A percentile compares a stretch with the other conserved stretches of the same genome.
Evolutionary conservation across 257 asterid genomes (phyloP).

Genomic region (Ballota nigra): DNA sequence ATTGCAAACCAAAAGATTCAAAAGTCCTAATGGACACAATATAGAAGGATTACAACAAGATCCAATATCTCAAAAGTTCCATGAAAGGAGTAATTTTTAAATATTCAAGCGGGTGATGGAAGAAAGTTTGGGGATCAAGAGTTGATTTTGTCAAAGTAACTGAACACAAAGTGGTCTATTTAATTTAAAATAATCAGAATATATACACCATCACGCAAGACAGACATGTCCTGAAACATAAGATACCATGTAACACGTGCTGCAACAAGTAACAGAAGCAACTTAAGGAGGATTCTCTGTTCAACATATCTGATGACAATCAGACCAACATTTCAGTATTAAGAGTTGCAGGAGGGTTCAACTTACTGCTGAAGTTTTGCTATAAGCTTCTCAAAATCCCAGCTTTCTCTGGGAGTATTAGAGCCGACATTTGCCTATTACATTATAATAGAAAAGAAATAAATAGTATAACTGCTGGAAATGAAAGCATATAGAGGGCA

Average conservation of each 20-base stretch:
- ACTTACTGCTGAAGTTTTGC: slow-evolving; percentile 91
- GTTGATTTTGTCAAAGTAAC: slow-evolving; percentile 6
- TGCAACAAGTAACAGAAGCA: neutral
- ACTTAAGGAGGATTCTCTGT: neutral
- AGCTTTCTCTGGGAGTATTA: slow-evolving; percentile 85
- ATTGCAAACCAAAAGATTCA: neutral
- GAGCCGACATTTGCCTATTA: slow-evolving; percentile 82
- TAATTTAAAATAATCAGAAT: neutral
- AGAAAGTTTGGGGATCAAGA: neutral
- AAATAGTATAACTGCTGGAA: slow-evolving; percentile 10
- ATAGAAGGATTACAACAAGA: neutral
- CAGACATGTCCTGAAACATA: slow-evolving; percentile 1
- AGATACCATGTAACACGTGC: slow-evolving; percentile 3
- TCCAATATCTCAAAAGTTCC: neutral
- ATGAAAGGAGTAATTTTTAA: neutral
- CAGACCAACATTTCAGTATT: slow-evolving; percentile 6
- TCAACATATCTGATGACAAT: slow-evolving; percentile 9
- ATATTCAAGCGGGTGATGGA: neutral
- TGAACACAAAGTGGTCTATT: slow-evolving; percentile 13
- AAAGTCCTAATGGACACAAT: neutral
- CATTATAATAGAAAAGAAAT: slow-evolving; percentile 18
- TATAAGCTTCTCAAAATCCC: slow-evolving; percentile 89
- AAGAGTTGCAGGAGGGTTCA: slow-evolving; percentile 15
- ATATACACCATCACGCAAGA: slow-evolving; percentile 5
- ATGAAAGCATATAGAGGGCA: slow-evolving; percentile 16